These are phyloP conservation scores for Thalassiosira exigua DNA, from an alignment of 352 stramenopile genomes.

Conservation along the genomic window DNA sequence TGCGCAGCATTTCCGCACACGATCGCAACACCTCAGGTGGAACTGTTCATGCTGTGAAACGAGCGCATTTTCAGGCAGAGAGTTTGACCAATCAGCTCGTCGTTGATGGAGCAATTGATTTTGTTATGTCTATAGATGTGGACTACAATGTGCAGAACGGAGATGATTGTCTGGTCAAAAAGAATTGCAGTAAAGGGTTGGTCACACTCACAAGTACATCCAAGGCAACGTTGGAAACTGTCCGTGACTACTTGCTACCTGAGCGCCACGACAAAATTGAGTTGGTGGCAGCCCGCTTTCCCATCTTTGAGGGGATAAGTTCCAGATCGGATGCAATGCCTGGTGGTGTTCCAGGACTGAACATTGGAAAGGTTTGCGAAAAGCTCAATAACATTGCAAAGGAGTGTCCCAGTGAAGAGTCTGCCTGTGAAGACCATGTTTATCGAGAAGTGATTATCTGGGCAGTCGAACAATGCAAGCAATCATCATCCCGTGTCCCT, in stretches of 20 bases:
- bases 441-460: not conserved
- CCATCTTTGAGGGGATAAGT: constrained; percentile 11
- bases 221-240: not conserved
- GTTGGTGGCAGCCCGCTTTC: not conserved
- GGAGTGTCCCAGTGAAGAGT: too few species aligned
- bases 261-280: not conserved
- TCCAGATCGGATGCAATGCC: not conserved
- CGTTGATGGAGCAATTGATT: not conserved
- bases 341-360: not conserved
- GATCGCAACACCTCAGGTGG: constrained; percentile 5
- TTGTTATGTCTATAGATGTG: constrained; percentile 16
- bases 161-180: constrained; percentile 12
- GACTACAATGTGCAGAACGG: constrained; percentile 16
- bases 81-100: constrained; percentile 5
- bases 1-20: constrained; percentile 8
- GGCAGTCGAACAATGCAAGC: not conserved
- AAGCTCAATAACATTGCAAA: not conserved
- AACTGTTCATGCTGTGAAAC: constrained; percentile 20
- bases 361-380: not conserved
- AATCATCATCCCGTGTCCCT: not conserved
- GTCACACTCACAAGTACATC: not conserved
- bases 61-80: constrained; percentile 39
- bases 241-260: not conserved
- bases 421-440: not conserved
- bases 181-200: not conserved